Evolutionary conservation across 768 basidiomycete species (phyloP).

Genomic region (Leccinum fibrillosum): DNA sequence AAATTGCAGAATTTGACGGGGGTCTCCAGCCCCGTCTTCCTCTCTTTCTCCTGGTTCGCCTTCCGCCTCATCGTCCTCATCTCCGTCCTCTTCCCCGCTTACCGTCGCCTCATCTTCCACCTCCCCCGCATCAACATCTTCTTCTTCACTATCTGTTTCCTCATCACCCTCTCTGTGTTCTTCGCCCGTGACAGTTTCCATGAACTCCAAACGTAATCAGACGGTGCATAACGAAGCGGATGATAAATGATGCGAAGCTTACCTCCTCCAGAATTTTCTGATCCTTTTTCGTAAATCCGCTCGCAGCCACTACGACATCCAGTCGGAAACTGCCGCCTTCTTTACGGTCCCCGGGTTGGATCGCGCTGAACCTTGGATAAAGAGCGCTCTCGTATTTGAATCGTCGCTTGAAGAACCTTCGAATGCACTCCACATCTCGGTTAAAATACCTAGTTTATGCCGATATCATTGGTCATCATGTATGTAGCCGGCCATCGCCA

Average conservation of each 20-base stretch:
- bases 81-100: slow-evolving; percentile 30
- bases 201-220: slow-evolving; percentile 50
- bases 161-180: slow-evolving; percentile 30
- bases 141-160: slow-evolving; percentile 32
- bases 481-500: slow-evolving; percentile 10
- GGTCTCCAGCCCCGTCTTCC: slow-evolving; percentile 26
- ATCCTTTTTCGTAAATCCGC: slow-evolving; percentile 86
- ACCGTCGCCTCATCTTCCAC: slow-evolving; percentile 32
- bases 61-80: slow-evolving; percentile 36
- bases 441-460: slow-evolving; percentile 84
- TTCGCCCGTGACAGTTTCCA: slow-evolving; percentile 50
- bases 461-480: slow-evolving; percentile 3
- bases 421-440: slow-evolving; percentile 95
- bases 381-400: slow-evolving; percentile 90
- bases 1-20: slow-evolving; percentile 5
- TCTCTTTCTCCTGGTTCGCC: slow-evolving; percentile 37
- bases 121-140: slow-evolving; percentile 37
- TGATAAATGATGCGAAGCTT: slow-evolving; percentile 28
- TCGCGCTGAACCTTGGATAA: slow-evolving; percentile 77
- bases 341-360: slow-evolving; percentile 27
- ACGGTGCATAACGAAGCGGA: slow-evolving; percentile 17
- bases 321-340: slow-evolving; percentile 62
- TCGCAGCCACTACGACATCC: slow-evolving; percentile 91
- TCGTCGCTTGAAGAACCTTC: slow-evolving; percentile 84
- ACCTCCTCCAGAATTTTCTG: slow-evolving; percentile 85